Conservation (phyloP, 2,329 filamentous ascomycete species). For the Thelonectria olida region DNA sequence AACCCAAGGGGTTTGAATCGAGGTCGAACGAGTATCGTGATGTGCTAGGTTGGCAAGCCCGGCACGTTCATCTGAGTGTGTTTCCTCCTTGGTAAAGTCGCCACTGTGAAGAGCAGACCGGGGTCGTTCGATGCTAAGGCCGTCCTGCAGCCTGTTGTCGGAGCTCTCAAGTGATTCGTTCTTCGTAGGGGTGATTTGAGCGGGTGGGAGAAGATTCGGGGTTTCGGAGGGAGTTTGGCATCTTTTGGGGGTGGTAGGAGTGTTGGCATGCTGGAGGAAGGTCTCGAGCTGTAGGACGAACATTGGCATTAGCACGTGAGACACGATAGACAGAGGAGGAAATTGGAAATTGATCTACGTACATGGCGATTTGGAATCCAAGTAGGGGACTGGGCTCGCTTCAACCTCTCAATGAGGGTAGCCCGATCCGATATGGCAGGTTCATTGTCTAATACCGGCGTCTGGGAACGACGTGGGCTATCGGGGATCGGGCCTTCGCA, state of each 20-base stretch:
- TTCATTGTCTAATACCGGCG: conserved; percentile 36
- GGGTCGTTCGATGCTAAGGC: conserved; percentile 79
- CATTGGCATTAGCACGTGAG: conserved; percentile 31
- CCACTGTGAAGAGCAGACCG: conserved; percentile 78
- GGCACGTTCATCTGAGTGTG: conserved; percentile 23
- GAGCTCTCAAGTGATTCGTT: conserved; percentile 37
- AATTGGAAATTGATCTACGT: conserved; percentile 36
- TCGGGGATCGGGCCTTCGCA: conserved; percentile 66
- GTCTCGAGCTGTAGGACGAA: conserved; percentile 49
- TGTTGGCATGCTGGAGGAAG: conserved; percentile 39
- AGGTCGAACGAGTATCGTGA: conserved; percentile 31
- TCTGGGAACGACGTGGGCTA: conserved; percentile 44
- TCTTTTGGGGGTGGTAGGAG: conserved; percentile 22
- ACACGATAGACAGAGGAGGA: neutral
- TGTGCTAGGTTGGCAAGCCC: conserved; percentile 3
- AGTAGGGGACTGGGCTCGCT: conserved; percentile 78
- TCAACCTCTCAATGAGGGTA: conserved; percentile 85
- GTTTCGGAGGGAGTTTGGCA: conserved; percentile 49
- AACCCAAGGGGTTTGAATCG: conserved; percentile 54
- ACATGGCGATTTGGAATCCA: conserved; percentile 76
- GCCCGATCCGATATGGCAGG: conserved; percentile 67
- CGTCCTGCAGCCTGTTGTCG: conserved; percentile 59
- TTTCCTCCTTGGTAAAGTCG: conserved; percentile 64
- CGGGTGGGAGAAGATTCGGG: conserved; percentile 54
- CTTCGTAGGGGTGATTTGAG: conserved; percentile 59